Evolutionary conservation across 2,329 filamentous ascomycete genomes (phyloP).

Genomic region (Exophiala dermatitidis): DNA sequence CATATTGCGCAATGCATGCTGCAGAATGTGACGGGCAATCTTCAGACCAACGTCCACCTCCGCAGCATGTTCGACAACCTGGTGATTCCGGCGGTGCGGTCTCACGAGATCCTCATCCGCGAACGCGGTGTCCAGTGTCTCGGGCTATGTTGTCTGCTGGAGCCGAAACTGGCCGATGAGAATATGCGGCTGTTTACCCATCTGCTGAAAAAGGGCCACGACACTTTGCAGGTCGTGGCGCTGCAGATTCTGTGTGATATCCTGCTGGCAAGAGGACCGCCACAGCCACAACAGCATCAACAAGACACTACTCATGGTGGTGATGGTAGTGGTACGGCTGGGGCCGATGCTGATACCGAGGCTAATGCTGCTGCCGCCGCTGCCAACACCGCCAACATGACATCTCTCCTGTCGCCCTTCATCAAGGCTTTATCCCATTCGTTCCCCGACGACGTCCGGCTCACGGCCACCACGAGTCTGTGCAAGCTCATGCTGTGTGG

Average conservation of each 20-base stretch:
- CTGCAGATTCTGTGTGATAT: slow-evolving; percentile 91
- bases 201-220: slow-evolving; percentile 89
- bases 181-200: slow-evolving; percentile 91
- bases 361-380: slow-evolving; percentile 1
- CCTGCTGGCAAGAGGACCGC: slow-evolving; percentile 62
- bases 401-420: slow-evolving; percentile 59
- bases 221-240: slow-evolving; percentile 79
- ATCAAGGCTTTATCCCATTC: slow-evolving; percentile 52
- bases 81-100: slow-evolving; percentile 88
- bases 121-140: slow-evolving; percentile 85
- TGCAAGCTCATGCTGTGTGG: slow-evolving; percentile 44
- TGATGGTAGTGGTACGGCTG: slow-evolving; percentile 18
- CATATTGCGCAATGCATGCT: slow-evolving; percentile 98
- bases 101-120: slow-evolving; percentile 83
- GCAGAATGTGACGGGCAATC: slow-evolving; percentile 77
- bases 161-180: slow-evolving; percentile 81
- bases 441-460: slow-evolving; percentile 45
- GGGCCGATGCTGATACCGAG: background rate
- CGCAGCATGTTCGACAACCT: slow-evolving; percentile 97
- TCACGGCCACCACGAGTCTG: slow-evolving; percentile 44
- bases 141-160: slow-evolving; percentile 82
- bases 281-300: slow-evolving; percentile 42
- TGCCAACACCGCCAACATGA: slow-evolving; percentile 1
- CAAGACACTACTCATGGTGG: no score
- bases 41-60: slow-evolving; percentile 85